Conservation (phyloP, 371 early-diverging fungal species). For the Mortierella sp. region DNA sequence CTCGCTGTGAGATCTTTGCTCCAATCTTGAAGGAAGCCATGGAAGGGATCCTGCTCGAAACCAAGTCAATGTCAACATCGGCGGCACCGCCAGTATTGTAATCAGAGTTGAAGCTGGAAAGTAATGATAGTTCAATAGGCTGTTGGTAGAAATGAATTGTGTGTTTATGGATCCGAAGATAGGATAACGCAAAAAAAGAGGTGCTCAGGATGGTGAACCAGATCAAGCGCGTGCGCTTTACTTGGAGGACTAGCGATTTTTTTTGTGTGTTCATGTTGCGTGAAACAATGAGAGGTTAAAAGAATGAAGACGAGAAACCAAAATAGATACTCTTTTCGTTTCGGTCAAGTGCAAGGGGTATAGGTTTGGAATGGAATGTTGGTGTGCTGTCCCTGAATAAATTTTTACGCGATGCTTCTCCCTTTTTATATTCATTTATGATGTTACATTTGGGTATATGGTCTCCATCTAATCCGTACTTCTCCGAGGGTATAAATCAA, state of each 20-base stretch:
- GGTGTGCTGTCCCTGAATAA: too few relatives aligned
- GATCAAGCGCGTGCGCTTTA: not conserved
- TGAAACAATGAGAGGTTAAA: not conserved
- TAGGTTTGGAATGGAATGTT: too few relatives aligned
- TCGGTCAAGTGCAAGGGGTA: too few relatives aligned
- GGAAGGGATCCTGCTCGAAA: not conserved
- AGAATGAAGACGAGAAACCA: not conserved
- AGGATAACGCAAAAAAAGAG: not conserved
- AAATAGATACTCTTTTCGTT: too few relatives aligned
- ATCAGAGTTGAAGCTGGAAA: not conserved
- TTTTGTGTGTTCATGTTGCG: not conserved
- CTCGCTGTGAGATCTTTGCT: slow-evolving; percentile 5
- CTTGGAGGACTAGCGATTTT: not conserved
- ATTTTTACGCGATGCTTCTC: too few relatives aligned
- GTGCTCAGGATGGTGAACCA: slow-evolving; percentile 3
- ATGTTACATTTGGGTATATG: too few relatives aligned
- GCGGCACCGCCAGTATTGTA: not conserved
- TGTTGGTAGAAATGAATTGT: not conserved
- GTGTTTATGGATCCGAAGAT: not conserved
- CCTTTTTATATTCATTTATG: too few relatives aligned
- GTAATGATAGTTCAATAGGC: not conserved
- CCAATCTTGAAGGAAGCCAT: not conserved
- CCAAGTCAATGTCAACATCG: not conserved
- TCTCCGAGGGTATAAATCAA: too few relatives aligned
- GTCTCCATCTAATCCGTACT: too few relatives aligned